These are phyloP conservation scores for Oleoguttula mirabilis DNA, from an alignment of 495 filamentous ascomycete species.

Conservation along the genomic window DNA sequence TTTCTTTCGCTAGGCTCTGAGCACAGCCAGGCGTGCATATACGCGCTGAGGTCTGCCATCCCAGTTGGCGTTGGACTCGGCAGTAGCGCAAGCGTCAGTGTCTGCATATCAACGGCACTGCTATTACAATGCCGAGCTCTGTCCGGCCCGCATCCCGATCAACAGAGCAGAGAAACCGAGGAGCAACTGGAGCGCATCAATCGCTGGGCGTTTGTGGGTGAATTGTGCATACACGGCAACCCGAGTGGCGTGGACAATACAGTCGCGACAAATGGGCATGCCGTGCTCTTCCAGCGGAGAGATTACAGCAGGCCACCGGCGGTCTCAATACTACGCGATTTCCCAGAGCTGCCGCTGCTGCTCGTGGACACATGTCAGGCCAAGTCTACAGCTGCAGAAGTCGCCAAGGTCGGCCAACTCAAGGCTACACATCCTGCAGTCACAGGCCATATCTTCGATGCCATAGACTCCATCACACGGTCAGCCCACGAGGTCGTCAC, in stretches of 20 bases:
- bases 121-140: constrained; percentile 80
- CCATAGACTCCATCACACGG: constrained; percentile 68
- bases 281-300: constrained; percentile 71
- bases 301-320: constrained; percentile 66
- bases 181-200: constrained; percentile 89
- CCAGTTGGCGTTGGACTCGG: constrained; percentile 87
- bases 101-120: constrained; percentile 78
- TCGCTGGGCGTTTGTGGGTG: constrained; percentile 90
- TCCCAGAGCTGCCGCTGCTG: constrained; percentile 80
- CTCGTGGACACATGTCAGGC: constrained; percentile 76
- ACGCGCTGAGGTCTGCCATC: constrained; percentile 86
- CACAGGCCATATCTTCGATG: constrained; percentile 63
- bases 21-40: constrained; percentile 65
- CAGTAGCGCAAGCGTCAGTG: constrained; percentile 81
- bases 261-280: constrained; percentile 84
- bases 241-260: constrained; percentile 96
- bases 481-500: constrained; percentile 61
- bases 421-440: constrained; percentile 57
- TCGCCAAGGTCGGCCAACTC: constrained; percentile 70
- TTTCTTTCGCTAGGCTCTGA: constrained; percentile 71
- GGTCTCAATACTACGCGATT: constrained; percentile 67
- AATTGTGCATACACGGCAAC: constrained; percentile 94
- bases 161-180: constrained; percentile 66
- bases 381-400: constrained; percentile 70
- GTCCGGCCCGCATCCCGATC: constrained; percentile 77